Percentiles rank a stretch among this genome's conserved stretches.
Conservation (phyloP, 805 yeast genomes). For the Saccharomycopsis selenospora region DNA sequence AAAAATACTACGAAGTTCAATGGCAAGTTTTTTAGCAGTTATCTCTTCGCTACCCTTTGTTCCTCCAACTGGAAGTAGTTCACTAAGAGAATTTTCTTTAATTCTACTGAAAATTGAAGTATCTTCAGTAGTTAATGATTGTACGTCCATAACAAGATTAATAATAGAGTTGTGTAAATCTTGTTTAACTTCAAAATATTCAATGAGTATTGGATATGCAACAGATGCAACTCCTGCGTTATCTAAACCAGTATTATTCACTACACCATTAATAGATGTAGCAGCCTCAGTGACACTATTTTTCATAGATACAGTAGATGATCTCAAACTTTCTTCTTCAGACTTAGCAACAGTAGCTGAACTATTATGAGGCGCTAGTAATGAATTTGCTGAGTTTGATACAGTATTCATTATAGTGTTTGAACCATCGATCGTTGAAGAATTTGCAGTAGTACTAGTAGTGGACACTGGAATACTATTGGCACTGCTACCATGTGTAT, state of each 20-base stretch:
- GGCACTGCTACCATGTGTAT: not conserved
- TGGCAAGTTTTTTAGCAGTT: not conserved
- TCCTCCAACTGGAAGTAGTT: not conserved
- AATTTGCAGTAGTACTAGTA: not conserved
- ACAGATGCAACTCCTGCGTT: slow-evolving; percentile 11
- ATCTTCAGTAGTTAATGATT: slow-evolving; percentile 61
- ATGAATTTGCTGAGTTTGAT: not conserved
- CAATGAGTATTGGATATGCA: slow-evolving; percentile 40
- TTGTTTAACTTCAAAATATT: slow-evolving; percentile 70
- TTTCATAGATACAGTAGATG: not conserved
- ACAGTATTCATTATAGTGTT: not conserved
- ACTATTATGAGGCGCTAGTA: not conserved
- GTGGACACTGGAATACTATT: not conserved
- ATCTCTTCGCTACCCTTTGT: not conserved
- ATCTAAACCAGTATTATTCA: too few species aligned
- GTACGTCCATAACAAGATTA: slow-evolving; percentile 58
- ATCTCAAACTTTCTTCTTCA: not conserved
- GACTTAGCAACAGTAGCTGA: not conserved
- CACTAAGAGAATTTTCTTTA: slow-evolving; percentile 33
- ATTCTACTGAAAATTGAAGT: slow-evolving; percentile 67
- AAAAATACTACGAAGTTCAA: not conserved
- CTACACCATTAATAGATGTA: not conserved
- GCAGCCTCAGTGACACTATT: not conserved
- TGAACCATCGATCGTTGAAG: not conserved
- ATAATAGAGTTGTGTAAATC: slow-evolving; percentile 54